Percentiles rank a stretch among this genome's conserved stretches.
Conservation (phyloP, 1,284 basidiomycete genomes). For the Ganoderma multipileum region DNA sequence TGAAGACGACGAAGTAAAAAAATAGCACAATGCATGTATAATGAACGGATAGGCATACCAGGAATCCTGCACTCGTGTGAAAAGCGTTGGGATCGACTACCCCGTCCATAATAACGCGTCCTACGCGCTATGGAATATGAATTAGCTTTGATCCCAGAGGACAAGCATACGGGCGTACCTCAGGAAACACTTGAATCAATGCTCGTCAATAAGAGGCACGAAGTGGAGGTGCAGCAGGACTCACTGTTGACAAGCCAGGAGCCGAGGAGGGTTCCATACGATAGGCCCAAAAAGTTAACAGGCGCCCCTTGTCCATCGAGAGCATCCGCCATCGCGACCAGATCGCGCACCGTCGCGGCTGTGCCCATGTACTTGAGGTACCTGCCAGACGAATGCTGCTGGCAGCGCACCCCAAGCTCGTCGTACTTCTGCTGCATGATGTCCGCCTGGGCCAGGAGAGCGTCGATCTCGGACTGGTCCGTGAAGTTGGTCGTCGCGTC, state of each 20-base stretch:
- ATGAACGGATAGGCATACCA: neutral
- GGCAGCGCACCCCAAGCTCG: conserved; percentile 20
- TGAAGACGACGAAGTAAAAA: neutral
- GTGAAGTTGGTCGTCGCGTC: conserved; percentile 21
- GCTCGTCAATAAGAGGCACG: neutral
- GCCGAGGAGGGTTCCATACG: conserved; percentile 26
- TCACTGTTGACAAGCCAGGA: conserved; percentile 30
- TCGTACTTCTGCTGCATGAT: conserved; percentile 25
- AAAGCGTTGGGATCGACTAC: conserved; percentile 12
- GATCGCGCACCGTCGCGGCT: conserved; percentile 26
- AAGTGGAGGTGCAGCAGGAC: neutral
- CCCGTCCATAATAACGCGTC: conserved; percentile 28
- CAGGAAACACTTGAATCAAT: conserved; percentile 21
- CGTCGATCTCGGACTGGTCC: conserved; percentile 9
- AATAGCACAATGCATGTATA: neutral
- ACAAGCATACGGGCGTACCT: conserved; percentile 19
- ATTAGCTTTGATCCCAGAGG: neutral
- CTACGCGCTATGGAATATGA: conserved; percentile 20
- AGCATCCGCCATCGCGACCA: conserved; percentile 28
- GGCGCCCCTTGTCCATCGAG: conserved; percentile 23
- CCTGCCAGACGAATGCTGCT: neutral
- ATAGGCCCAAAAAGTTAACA: conserved; percentile 24
- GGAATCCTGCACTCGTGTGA: neutral
- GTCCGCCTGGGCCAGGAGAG: conserved; percentile 16
- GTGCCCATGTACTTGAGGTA: conserved; percentile 28